Evolutionary conservation across 2,329 filamentous ascomycete species (phyloP).

Genomic region (Venturia nashicola): DNA sequence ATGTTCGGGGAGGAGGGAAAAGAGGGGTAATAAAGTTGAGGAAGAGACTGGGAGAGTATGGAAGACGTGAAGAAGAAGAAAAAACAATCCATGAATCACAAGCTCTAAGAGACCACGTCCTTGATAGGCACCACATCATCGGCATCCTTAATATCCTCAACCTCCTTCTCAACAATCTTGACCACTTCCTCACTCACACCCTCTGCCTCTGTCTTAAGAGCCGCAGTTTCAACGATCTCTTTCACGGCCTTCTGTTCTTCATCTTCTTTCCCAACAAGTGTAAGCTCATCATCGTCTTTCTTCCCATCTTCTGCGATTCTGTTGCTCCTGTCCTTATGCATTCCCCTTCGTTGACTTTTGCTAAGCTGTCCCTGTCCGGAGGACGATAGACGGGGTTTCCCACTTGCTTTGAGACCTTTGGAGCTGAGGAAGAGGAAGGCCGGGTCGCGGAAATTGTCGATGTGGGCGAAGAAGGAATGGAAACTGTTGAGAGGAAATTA

Average conservation of each 20-base stretch:
- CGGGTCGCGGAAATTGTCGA: constrained; percentile 37
- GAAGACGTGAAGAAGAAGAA: background rate
- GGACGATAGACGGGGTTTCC: background rate
- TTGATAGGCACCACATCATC: background rate
- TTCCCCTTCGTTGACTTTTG: background rate
- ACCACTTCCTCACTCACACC: background rate
- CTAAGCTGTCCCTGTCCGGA: background rate
- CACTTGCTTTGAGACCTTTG: constrained; percentile 30
- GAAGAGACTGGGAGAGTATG: too few relatives aligned
- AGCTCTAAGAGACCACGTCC: background rate
- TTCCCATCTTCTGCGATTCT: background rate
- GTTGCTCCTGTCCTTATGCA: background rate
- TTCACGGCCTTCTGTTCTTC: background rate
- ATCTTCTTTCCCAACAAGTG: background rate
- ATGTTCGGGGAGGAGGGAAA: background rate
- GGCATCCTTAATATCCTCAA: background rate
- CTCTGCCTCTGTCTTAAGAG: background rate
- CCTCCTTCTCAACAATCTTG: background rate
- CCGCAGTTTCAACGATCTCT: background rate
- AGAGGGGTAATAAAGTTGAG: background rate
- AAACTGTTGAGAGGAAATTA: constrained; percentile 19
- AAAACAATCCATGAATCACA: background rate
- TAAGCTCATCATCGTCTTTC: background rate
- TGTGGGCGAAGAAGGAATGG: constrained; percentile 37
- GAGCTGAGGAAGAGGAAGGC: constrained; percentile 38